Evolutionary conservation across 306 rosid genomes (phyloP).

Genomic region (Medicago truncatula): DNA sequence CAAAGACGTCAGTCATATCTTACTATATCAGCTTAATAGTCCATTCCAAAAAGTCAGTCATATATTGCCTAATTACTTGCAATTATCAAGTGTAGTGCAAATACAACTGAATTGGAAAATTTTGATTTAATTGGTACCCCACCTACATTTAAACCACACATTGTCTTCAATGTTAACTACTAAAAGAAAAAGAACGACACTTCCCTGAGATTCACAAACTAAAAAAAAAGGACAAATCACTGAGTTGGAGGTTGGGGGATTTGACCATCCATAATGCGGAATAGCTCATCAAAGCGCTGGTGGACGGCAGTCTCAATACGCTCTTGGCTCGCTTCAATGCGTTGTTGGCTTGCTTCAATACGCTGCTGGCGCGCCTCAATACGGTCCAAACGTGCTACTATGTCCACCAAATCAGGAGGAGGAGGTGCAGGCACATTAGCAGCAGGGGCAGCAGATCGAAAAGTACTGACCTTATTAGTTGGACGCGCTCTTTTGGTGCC

Average conservation of each 20-base stretch:
- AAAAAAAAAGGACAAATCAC: neutral
- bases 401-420: slow-evolving; percentile 32
- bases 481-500: slow-evolving; percentile 31
- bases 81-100: neutral
- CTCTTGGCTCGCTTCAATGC: slow-evolving; percentile 24
- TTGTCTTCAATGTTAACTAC: slow-evolving; percentile 24
- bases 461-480: slow-evolving; percentile 13
- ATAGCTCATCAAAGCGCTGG: slow-evolving; percentile 30
- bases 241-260: slow-evolving; percentile 8
- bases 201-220: slow-evolving; percentile 18
- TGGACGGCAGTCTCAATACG: slow-evolving; percentile 21
- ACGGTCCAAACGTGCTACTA: slow-evolving; percentile 28
- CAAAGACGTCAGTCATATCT: too few species aligned
- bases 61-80: too few species aligned
- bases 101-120: slow-evolving; percentile 2
- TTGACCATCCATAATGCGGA: slow-evolving; percentile 7
- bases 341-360: slow-evolving; percentile 18
- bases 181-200: slow-evolving; percentile 5
- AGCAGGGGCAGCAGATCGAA: slow-evolving; percentile 17
- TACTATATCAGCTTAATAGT: too few species aligned
- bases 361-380: slow-evolving; percentile 26
- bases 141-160: slow-evolving; percentile 13
- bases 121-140: slow-evolving; percentile 18
- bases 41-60: too few species aligned
- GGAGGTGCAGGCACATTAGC: slow-evolving; percentile 9